Evolutionary conservation across 805 yeast genomes (phyloP), one percentile per base, ranked within the genome.

Genomic region (Metahyphopichia silvanorum): DNA sequence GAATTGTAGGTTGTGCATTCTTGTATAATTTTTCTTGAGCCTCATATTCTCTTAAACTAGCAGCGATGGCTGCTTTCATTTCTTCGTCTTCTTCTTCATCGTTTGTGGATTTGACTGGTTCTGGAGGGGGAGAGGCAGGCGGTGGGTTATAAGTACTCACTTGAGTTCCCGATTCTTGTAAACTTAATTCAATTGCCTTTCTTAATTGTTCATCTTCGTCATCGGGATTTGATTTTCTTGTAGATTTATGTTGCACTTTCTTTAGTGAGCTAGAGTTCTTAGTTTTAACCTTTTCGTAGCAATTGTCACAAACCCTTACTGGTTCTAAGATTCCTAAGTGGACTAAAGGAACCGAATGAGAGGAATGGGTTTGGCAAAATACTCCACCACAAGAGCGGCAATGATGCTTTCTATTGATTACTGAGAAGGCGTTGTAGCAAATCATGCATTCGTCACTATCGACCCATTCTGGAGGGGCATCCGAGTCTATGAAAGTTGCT

Each of bases 301-400:
- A 93, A 38, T 83, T 82, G 47, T 88, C 97, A 60, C 98, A 93
- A 0, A 91, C 97, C 34, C 98, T 71, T 1, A 91, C 98, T 0
- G 94, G 86, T 34, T 83, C 86, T 42, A 77, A 76, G 25, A 93
- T 86, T 0, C 98, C 98, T 31, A 86, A 69, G 28, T 82, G 81
- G 0, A 94, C 91, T 35, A 93, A 64, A 7, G 89, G 80, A 21
- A 79, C 66, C 30, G 57, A 67, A 44, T 85, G 77, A 2, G 82
- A 65, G n/a, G 97, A 86, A 57, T 94, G 95, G 5, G 76, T 72
- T 43, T 85, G 89, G 57, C 95, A 81, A 52, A 74, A 91, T 0
- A 87, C 96, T 3, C 97, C 97, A 16, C 98, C 98, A 62, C 98
- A 93, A 32, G 95, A 83, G 33, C 98, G 74, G 58, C 98, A 93